Evolutionary conservation across 148 eudicot species (phyloP), one percentile per base, ranked within the genome.

Genomic region (Chenopodium formosanum): DNA sequence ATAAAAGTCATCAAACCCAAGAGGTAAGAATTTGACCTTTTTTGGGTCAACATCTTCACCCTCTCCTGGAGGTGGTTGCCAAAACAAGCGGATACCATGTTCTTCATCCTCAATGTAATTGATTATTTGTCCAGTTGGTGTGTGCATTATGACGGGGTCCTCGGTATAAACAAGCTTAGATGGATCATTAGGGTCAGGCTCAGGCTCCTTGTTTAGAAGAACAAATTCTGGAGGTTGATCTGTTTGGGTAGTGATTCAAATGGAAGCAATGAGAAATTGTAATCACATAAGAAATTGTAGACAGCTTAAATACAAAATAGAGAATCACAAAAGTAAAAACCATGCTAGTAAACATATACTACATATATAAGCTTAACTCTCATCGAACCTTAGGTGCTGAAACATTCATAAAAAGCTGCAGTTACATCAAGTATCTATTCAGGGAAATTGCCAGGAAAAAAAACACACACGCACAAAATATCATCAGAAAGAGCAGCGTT

Each of bases 131-230:
- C 98, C 98, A 20, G 93, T 92, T 82, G 92, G 97, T 66, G 95
- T 93, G 80, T 94, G 98, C 60, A 94, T 82, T 84, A 94, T 92
- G 46, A 94, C 86, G 32, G 97, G 98, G 84, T 94, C 97, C 85
- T 92, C 97, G 27, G 89, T 85, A 52, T 91, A 88, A 75, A 91
- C 76, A n/a, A 91, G 90, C 82, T 91, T 90, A 27, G 93, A 83
- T 58, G 97, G 97, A 76, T 92, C 91, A 79, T 94, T 89, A 53
- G 97, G 95, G 86, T 94, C 97, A 64, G 94, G 94, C 83, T 92
- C 95, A 4, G 95, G 98, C 82, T 92, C 97, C 86, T 93, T 90
- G 83, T 92, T 92, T 46, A 94, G 65, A 85, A 93, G 87, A 81
- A 94, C 74, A 82, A 94, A 94, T 76, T 94, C 97, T 11, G 94